These are phyloP conservation scores for Aspergillus pseudoviridinutans DNA, from an alignment of 2,329 filamentous ascomycete genomes.

Conservation along the genomic window DNA sequence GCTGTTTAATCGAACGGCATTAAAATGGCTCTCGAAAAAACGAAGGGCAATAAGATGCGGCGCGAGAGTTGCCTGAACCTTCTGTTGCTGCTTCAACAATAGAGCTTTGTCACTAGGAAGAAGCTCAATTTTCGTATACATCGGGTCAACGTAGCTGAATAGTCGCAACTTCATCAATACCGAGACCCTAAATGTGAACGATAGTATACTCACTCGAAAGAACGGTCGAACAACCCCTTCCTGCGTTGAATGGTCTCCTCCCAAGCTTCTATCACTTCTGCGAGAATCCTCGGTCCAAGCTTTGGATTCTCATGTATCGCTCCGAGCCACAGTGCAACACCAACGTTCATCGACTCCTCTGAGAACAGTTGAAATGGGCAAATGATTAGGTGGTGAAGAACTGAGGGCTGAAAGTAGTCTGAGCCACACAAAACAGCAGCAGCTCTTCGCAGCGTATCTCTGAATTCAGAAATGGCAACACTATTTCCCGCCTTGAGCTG, in stretches of 20 bases:
- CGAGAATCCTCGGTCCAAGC: slow-evolving; percentile 79
- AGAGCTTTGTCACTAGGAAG: slow-evolving; percentile 79
- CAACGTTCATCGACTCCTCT: slow-evolving; percentile 91
- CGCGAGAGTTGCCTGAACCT: slow-evolving; percentile 75
- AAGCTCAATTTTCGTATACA: slow-evolving; percentile 88
- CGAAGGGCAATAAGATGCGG: slow-evolving; percentile 83
- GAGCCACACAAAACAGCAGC: slow-evolving; percentile 81
- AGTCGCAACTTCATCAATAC: slow-evolving; percentile 7
- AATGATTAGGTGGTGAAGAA: slow-evolving; percentile 81
- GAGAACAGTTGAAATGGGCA: slow-evolving; percentile 93
- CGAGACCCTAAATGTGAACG: not conserved
- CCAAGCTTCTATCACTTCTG: slow-evolving; percentile 87
- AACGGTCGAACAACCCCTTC: slow-evolving; percentile 74
- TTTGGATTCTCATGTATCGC: slow-evolving; percentile 93
- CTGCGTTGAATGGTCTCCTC: slow-evolving; percentile 74
- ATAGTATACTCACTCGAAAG: slow-evolving; percentile 53
- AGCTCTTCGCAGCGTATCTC: slow-evolving; percentile 77
- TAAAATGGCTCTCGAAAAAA: slow-evolving; percentile 92
- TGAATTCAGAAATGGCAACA: slow-evolving; percentile 69
- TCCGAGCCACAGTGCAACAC: slow-evolving; percentile 92
- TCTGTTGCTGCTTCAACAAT: slow-evolving; percentile 70
- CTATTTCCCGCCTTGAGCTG: slow-evolving; percentile 65
- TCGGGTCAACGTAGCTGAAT: slow-evolving; percentile 70
- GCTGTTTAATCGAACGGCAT: slow-evolving; percentile 81
- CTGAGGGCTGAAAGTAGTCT: slow-evolving; percentile 68